Percentiles rank a stretch among this genome's conserved stretches.
Conservation (phyloP, 2,329 filamentous ascomycete genomes). For the Sporothrix variecibatus region DNA sequence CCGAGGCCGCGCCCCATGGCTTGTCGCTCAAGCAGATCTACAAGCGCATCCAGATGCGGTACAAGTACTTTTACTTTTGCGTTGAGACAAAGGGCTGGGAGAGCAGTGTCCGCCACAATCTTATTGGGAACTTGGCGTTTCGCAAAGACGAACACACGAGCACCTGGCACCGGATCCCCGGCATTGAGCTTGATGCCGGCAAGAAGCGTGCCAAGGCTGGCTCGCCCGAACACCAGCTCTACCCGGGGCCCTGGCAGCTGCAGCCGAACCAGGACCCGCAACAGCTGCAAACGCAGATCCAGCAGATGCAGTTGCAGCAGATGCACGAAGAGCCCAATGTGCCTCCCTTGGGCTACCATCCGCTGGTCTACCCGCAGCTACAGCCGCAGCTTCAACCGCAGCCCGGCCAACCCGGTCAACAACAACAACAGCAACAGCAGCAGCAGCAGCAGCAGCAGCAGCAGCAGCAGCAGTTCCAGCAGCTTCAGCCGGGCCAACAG, state of each 20-base stretch:
- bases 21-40: slow-evolving; percentile 64
- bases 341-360: not conserved
- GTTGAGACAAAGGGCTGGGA: slow-evolving; percentile 67
- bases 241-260: slow-evolving; percentile 29
- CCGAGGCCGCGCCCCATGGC: slow-evolving; percentile 55
- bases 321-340: not conserved
- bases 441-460: slow-evolving; percentile 9
- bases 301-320: not conserved
- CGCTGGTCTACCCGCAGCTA: not conserved
- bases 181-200: slow-evolving; percentile 60
- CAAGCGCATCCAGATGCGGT: slow-evolving; percentile 60
- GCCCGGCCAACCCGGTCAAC: not conserved
- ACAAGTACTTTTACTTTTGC: slow-evolving; percentile 61
- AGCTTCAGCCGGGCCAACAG: not conserved
- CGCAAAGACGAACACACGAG: slow-evolving; percentile 59
- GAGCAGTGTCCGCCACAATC: slow-evolving; percentile 64
- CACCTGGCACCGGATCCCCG: slow-evolving; percentile 59
- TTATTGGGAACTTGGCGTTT: slow-evolving; percentile 64
- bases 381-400: not conserved
- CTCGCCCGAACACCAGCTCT: slow-evolving; percentile 53
- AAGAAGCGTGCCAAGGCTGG: slow-evolving; percentile 58
- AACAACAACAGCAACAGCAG: not conserved
- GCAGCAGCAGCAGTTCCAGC: slow-evolving; percentile 7
- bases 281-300: too few relatives aligned
- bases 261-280: not conserved